phyloP scores from a whole-genome alignment of 305 asterid species.

The Solanum hybrid region DNA sequence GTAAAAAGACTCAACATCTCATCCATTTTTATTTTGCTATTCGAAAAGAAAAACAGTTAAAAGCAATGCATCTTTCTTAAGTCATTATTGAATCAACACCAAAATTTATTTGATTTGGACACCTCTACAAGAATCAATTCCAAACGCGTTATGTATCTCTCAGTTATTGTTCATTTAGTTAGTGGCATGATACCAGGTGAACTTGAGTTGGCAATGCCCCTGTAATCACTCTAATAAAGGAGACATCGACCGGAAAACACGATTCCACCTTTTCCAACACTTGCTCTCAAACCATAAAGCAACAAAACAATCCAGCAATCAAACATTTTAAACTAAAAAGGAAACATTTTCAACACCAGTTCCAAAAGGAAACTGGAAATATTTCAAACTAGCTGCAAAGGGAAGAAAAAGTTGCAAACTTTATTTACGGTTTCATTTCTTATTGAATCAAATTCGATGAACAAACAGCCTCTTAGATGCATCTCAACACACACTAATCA shows the following conservation, averaged over 20 bases:
- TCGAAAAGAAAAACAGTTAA: neutral
- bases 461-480: neutral
- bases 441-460: neutral
- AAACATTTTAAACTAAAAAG: neutral
- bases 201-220: neutral
- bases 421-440: neutral
- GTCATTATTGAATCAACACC: neutral
- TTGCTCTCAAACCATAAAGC: neutral
- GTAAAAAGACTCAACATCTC: neutral
- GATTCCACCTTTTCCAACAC: neutral
- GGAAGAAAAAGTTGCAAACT: neutral
- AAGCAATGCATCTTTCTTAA: neutral
- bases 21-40: neutral
- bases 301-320: neutral
- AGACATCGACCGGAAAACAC: neutral
- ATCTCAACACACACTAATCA: neutral
- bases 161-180: neutral
- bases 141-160: neutral
- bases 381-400: neutral
- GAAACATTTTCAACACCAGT: neutral
- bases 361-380: neutral
- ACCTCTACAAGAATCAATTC: neutral
- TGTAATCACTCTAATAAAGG: neutral
- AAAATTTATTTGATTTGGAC: neutral
- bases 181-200: neutral